These are phyloP conservation scores for Aspergillus ochraceoroseus DNA, from an alignment of 2,329 filamentous ascomycete genomes.

Conservation along the genomic window DNA sequence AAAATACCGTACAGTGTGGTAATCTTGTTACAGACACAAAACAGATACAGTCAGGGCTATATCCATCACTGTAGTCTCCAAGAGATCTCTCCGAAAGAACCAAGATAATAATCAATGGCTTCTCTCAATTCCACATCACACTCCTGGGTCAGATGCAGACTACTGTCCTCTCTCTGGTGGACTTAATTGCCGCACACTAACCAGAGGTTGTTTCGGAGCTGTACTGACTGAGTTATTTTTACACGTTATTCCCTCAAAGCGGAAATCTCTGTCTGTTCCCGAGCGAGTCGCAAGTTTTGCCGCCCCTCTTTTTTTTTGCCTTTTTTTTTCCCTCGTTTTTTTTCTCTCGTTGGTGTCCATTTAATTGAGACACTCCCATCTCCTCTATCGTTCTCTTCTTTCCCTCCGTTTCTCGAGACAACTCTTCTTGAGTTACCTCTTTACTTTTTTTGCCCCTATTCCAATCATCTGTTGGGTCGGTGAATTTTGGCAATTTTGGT, in stretches of 20 bases:
- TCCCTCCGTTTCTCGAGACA: slow-evolving; percentile 1
- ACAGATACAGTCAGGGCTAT: no score
- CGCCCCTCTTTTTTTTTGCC: slow-evolving; percentile 10
- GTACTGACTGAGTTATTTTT: not conserved
- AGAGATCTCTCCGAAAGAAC: no score
- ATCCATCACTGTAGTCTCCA: no score
- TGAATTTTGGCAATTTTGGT: slow-evolving; percentile 10
- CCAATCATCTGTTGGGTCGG: not conserved
- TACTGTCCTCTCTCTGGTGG: no score
- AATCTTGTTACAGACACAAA: no score
- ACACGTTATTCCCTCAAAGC: slow-evolving; percentile 14
- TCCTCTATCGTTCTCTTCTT: slow-evolving; percentile 1
- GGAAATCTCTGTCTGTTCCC: slow-evolving; percentile 19
- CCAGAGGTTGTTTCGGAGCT: no score
- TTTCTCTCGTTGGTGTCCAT: not conserved
- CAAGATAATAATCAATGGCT: no score
- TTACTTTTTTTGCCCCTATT: slow-evolving; percentile 1
- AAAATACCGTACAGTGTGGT: not conserved
- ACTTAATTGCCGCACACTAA: no score
- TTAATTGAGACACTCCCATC: slow-evolving; percentile 7
- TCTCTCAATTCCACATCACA: no score
- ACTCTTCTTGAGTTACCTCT: slow-evolving; percentile 16
- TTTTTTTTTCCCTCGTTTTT: slow-evolving; percentile 6
- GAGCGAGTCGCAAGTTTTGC: no score
- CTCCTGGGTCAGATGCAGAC: no score